A percentile compares a stretch with the other conserved stretches of the same genome.
Conservation (phyloP, 179 eudicot species). For the Sideroxylon spinosum region DNA sequence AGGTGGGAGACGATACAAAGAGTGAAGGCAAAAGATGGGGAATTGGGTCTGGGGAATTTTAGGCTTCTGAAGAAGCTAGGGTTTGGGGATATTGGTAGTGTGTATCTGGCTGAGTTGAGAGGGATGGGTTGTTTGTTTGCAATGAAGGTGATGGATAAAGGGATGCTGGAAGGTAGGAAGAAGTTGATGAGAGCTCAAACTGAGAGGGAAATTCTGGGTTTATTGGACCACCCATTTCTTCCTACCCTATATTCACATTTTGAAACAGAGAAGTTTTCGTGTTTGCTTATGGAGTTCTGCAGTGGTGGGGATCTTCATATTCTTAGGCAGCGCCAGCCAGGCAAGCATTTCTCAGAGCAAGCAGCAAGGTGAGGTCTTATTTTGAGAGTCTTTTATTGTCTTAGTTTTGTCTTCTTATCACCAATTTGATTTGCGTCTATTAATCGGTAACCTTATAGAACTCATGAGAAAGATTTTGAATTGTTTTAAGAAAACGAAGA, state of each 20-base stretch:
- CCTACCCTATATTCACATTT: constrained; percentile 78
- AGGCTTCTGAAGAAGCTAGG: constrained; percentile 73
- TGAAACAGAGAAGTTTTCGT: constrained; percentile 73
- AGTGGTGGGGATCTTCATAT: constrained; percentile 85
- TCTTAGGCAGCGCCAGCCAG: constrained; percentile 72
- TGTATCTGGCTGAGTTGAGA: constrained; percentile 74
- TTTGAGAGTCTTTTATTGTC: neutral
- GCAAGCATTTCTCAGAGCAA: constrained; percentile 65
- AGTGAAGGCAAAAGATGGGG: constrained; percentile 57
- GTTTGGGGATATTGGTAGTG: constrained; percentile 89
- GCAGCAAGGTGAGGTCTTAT: constrained; percentile 57
- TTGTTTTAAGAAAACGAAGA: neutral
- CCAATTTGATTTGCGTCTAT: constrained; percentile 1
- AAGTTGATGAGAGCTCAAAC: constrained; percentile 67
- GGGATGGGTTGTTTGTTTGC: constrained; percentile 69
- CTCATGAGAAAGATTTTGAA: neutral
- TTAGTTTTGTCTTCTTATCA: neutral
- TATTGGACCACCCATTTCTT: constrained; percentile 81
- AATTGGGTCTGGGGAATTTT: constrained; percentile 63
- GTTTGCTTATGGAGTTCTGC: constrained; percentile 82
- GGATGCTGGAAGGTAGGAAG: constrained; percentile 67
- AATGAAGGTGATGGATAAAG: constrained; percentile 86
- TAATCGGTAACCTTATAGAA: neutral
- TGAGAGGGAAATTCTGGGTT: constrained; percentile 63
- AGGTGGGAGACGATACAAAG: constrained; percentile 65